These are phyloP conservation scores for Pythium oligandrum DNA, from an alignment of 352 stramenopile species.

Conservation along the genomic window DNA sequence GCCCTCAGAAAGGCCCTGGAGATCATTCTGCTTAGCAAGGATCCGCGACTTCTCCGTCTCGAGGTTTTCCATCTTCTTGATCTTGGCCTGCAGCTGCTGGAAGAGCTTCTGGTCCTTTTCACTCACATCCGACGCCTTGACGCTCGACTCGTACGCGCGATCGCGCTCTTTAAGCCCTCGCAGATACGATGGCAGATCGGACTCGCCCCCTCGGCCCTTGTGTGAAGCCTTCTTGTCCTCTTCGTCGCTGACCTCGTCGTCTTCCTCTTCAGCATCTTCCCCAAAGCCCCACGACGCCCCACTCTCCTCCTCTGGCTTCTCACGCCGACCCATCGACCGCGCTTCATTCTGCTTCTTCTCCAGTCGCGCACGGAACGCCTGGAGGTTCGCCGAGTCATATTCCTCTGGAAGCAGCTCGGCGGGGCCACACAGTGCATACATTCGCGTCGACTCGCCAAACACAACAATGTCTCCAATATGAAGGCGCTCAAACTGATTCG, in stretches of 20 bases:
- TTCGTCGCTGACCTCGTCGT: conserved; percentile 39
- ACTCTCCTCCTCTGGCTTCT: conserved; percentile 6
- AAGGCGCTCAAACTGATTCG: conserved; percentile 51
- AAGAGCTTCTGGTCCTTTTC: conserved; percentile 78
- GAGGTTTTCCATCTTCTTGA: conserved; percentile 83
- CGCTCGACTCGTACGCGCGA: conserved; percentile 40
- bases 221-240: conserved; percentile 5
- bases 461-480: conserved; percentile 80
- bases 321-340: conserved; percentile 15
- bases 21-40: conserved; percentile 62
- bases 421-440: conserved; percentile 76
- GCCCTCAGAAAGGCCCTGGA: conserved; percentile 53
- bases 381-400: conserved; percentile 61
- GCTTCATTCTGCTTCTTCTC: conserved; percentile 3
- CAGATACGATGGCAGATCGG: conserved; percentile 67
- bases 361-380: conserved; percentile 25
- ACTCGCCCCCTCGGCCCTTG: conserved; percentile 5
- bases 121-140: conserved; percentile 37
- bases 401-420: conserved; percentile 62
- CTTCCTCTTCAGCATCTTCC: conserved; percentile 70
- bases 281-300: conserved; percentile 79
- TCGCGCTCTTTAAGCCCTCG: conserved; percentile 56
- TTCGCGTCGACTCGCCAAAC: conserved; percentile 84
- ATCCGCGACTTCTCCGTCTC: conserved; percentile 63
- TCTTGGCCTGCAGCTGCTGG: conserved; percentile 67